A percentile compares a stretch with the other conserved stretches of the same genome.
Conservation (phyloP, 2,329 filamentous ascomycete genomes). For the Cladosporium cucumerinum region DNA sequence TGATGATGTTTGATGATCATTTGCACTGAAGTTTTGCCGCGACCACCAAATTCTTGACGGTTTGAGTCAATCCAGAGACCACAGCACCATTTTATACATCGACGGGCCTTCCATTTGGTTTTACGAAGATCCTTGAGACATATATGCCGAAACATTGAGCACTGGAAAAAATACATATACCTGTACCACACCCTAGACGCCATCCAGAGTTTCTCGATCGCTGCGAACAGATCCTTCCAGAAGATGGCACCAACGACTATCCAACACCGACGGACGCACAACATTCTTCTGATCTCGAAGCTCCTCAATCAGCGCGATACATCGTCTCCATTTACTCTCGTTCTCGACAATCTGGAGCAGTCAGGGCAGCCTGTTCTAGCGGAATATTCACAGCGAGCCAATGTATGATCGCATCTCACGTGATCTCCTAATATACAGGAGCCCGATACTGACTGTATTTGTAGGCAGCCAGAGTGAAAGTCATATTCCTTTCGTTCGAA, state of each 20-base stretch:
- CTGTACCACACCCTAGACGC: not conserved
- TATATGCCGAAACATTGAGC: not conserved
- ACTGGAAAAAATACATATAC: not conserved
- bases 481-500: slow-evolving; percentile 75
- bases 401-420: slow-evolving; percentile 46
- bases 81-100: not conserved
- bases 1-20: not conserved
- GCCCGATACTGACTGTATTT: slow-evolving; percentile 12
- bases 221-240: not conserved
- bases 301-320: slow-evolving; percentile 74
- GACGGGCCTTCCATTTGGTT: not conserved
- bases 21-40: not conserved
- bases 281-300: slow-evolving; percentile 77
- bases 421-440: slow-evolving; percentile 18
- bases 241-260: slow-evolving; percentile 12
- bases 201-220: not conserved
- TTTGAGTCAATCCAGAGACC: not conserved
- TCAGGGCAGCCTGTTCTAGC: slow-evolving; percentile 64
- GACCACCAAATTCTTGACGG: not conserved
- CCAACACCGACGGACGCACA: slow-evolving; percentile 73
- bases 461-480: slow-evolving; percentile 62
- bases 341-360: slow-evolving; percentile 84
- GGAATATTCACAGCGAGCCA: slow-evolving; percentile 74
- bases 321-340: slow-evolving; percentile 77
- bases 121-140: not conserved